Evolutionary conservation across 148 eudicot genomes (phyloP).

Genomic region (Rhododendron molle): DNA sequence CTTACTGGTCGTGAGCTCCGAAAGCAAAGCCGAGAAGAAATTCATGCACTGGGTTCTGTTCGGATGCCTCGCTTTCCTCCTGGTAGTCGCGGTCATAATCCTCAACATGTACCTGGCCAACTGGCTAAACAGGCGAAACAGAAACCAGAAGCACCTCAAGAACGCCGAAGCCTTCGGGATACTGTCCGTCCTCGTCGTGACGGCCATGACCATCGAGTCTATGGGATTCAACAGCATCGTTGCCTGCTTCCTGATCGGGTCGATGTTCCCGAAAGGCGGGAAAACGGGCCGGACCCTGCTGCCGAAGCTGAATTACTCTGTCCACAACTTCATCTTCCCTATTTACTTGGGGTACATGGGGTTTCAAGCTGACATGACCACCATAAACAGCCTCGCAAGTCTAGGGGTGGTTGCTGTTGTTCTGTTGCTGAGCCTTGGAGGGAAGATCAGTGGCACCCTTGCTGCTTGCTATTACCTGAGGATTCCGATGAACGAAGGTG

Average conservation of each 20-base stretch:
- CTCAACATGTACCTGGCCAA: conserved; percentile 46
- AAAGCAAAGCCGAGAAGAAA: conserved; percentile 10
- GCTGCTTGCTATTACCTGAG: conserved; percentile 59
- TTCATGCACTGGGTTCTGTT: conserved; percentile 21
- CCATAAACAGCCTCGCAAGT: conserved; percentile 15
- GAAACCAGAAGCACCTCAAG: conserved; percentile 55
- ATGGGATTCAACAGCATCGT: conserved; percentile 79
- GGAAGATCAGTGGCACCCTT: conserved; percentile 74
- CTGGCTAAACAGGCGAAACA: conserved; percentile 59
- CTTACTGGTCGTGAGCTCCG: conserved; percentile 29
- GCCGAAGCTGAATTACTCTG: conserved; percentile 64
- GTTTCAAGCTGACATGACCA: conserved; percentile 56
- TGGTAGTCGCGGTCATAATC: conserved; percentile 41
- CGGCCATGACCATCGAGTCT: conserved; percentile 63
- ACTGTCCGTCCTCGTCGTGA: conserved; percentile 47
- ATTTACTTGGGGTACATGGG: conserved; percentile 86
- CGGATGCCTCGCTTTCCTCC: conserved; percentile 15
- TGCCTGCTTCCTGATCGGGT: conserved; percentile 62
- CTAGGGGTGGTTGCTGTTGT: conserved; percentile 36
- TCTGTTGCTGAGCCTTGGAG: conserved; percentile 56
- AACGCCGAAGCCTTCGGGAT: conserved; percentile 54
- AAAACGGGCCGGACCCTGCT: conserved; percentile 72
- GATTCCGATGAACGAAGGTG: conserved; percentile 68
- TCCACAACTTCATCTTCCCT: conserved; percentile 74
- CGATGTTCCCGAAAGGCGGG: conserved; percentile 77